Percentiles rank a stretch among this genome's conserved stretches.
Conservation (phyloP, 2,329 filamentous ascomycete species). For the Akanthomyces muscarius region DNA sequence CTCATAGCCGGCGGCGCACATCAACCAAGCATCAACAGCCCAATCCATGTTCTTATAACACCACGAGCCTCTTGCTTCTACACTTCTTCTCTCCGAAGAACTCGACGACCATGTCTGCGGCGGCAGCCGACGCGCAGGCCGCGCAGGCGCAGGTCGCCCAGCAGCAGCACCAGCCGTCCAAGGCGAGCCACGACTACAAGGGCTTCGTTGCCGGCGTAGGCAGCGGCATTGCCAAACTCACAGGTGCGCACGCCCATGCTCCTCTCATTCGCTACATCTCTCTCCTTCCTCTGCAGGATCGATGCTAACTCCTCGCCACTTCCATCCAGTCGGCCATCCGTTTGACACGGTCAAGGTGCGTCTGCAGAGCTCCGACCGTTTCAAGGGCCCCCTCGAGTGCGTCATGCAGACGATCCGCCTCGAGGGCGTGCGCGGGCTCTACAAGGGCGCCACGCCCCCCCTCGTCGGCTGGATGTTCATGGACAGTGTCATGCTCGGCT, state of each 20-base stretch:
- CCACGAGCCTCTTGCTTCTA: neutral
- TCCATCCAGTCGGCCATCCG: conserved; percentile 55
- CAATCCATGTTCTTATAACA: neutral
- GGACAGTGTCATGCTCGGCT: conserved; percentile 88
- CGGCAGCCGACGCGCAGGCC: neutral
- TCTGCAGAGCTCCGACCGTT: conserved; percentile 77
- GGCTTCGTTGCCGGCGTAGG: conserved; percentile 98
- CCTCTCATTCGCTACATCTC: neutral
- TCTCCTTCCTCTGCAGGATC: no score
- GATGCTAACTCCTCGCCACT: conserved; percentile 15
- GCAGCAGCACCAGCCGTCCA: conserved; percentile 19
- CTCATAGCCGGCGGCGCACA: neutral
- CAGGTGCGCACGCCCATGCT: conserved; percentile 49
- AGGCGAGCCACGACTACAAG: conserved; percentile 61
- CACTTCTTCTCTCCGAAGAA: neutral
- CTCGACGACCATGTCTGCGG: neutral
- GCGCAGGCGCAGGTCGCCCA: conserved; percentile 27
- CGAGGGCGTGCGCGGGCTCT: conserved; percentile 80
- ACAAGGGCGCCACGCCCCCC: conserved; percentile 91
- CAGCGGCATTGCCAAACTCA: conserved; percentile 85
- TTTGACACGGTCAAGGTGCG: conserved; percentile 98
- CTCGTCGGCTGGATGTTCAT: conserved; percentile 98
- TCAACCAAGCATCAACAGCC: neutral
- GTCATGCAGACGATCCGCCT: conserved; percentile 77
- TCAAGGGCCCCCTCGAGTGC: conserved; percentile 83